Base-by-base conservation (phyloP, 23 red algal genomes). In the Cyanidioschyzon merolae region DNA sequence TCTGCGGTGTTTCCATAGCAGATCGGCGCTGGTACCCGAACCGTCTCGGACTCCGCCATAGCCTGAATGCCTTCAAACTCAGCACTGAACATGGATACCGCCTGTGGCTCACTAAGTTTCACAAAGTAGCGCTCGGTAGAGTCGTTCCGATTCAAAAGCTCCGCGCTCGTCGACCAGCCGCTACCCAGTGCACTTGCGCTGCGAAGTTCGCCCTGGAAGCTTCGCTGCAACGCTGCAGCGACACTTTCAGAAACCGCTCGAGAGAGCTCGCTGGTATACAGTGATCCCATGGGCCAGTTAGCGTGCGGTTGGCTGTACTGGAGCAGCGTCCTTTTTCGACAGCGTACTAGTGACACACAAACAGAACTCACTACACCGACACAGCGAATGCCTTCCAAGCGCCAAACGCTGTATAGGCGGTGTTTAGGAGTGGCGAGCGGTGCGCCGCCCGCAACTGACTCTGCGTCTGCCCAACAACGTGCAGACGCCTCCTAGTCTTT, bases 11-110 rank as follows among this genome's bases (percentile, higher is more conserved):
- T 71, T 41, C 88, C 90, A 67, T 84, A 95, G 68, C 58, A 35
- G 59, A 68, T 81, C 75, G 26, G 74, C 82, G 37, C 85, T 58
- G 94, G 88, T 0, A 89, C 88, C 2, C 82, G 75, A 36, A 91
- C 80, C 38, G 88, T 91, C 30, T 82, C 32, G 1, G 94, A 89
- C 21, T 80, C 68, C 36, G 51, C 41, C 88, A 98, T 91, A 0
- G 85, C 94, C 39, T 45, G 80, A 12, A 98, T 79, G 1, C 94
- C 84, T 58, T 91, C 74, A 51, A 79, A 67, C 76, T 98, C 94
- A 3, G 83, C 94, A 26, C 58, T 40, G 78, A 98, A 90, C 94
- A 98, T 98, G 41, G 79, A 75, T 1, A 74, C 84, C 40, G 84
- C 79, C 38, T 79, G 57, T 12, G 87, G 75, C 54, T 32, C 79